phyloP scores from a whole-genome alignment of 1,284 basidiomycete genomes.

The Cryptococcus hybrid region DNA sequence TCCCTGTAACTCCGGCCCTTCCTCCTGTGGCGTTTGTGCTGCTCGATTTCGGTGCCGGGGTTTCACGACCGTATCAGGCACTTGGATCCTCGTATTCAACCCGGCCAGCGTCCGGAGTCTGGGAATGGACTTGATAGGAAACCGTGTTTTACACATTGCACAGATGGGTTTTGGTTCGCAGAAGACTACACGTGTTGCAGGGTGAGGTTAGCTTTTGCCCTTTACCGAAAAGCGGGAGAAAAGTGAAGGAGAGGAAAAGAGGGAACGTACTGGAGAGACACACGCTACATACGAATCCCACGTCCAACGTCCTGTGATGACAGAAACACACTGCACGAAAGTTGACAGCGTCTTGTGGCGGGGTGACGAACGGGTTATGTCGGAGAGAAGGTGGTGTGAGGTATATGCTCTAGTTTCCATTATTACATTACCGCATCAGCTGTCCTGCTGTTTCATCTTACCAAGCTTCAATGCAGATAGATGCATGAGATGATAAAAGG shows the following conservation, averaged over 20 bases:
- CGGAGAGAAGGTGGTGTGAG: slow-evolving; percentile 79
- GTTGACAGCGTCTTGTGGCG: slow-evolving; percentile 92
- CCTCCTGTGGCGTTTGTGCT: not conserved
- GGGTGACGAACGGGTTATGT: slow-evolving; percentile 68
- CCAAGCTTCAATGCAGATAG: not conserved
- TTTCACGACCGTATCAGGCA: slow-evolving; percentile 34
- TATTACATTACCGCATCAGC: no score
- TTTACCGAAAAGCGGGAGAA: not conserved
- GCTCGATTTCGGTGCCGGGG: slow-evolving; percentile 1
- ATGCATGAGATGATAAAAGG: not conserved
- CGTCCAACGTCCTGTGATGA: slow-evolving; percentile 93
- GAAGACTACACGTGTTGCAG: slow-evolving; percentile 63
- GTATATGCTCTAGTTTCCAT: slow-evolving; percentile 64
- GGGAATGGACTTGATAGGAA: slow-evolving; percentile 82
- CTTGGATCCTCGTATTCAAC: slow-evolving; percentile 35
- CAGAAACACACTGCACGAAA: slow-evolving; percentile 99
- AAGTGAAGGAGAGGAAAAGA: not conserved
- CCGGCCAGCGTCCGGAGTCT: slow-evolving; percentile 59
- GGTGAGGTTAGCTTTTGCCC: not conserved
- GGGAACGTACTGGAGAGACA: slow-evolving; percentile 79
- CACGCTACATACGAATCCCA: slow-evolving; percentile 97
- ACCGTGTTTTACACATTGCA: slow-evolving; percentile 90
- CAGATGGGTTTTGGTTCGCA: slow-evolving; percentile 91
- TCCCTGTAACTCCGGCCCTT: not conserved
- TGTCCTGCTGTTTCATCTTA: no score